phyloP scores from a whole-genome alignment of 75 land plant genomes.

The Pinus taeda region DNA sequence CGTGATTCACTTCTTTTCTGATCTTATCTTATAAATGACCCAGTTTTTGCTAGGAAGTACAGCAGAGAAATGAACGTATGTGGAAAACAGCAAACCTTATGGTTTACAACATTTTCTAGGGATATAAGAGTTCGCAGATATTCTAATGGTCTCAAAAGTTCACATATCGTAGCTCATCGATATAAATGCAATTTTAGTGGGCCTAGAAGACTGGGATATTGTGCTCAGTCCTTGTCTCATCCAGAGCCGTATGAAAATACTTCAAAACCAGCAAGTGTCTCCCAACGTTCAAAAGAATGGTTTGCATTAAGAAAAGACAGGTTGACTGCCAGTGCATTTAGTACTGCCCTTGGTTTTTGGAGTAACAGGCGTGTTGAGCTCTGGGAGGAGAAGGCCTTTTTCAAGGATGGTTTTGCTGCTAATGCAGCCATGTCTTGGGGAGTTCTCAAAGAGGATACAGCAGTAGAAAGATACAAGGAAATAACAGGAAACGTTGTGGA shows the following conservation, averaged over 20 bases:
- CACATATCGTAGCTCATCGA: background rate
- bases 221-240: background rate
- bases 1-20: background rate
- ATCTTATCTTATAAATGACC: background rate
- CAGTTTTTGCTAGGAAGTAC: background rate
- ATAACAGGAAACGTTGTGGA: conserved; percentile 80
- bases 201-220: conserved; percentile 6
- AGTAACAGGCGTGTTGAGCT: conserved; percentile 61
- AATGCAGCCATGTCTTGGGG: conserved; percentile 88
- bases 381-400: conserved; percentile 84
- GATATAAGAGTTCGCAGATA: background rate
- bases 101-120: background rate
- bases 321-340: conserved; percentile 93
- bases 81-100: background rate
- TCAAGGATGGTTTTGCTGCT: conserved; percentile 25
- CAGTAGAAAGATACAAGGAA: conserved; percentile 73
- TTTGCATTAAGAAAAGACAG: conserved; percentile 75
- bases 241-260: background rate
- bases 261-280: conserved; percentile 18
- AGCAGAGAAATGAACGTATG: background rate
- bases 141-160: background rate
- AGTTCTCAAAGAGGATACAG: conserved; percentile 57
- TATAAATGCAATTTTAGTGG: background rate
- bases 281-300: conserved; percentile 89
- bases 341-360: conserved; percentile 93